Percentiles rank a stretch among this genome's conserved stretches.
Conservation (phyloP, 1,284 basidiomycete genomes). For the Phlebopus sp. region DNA sequence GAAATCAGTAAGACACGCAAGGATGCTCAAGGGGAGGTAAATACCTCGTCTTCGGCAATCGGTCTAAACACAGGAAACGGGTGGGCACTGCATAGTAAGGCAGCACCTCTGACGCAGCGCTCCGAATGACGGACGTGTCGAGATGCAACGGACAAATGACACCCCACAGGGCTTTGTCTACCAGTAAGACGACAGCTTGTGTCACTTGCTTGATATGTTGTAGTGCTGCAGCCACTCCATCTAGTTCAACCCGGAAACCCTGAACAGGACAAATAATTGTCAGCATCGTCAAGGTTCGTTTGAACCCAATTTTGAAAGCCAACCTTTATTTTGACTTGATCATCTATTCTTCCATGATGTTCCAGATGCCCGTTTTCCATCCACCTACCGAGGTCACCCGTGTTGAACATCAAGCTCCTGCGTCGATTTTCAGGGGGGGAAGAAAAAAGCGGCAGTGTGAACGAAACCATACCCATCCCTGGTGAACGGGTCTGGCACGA, state of each 20-base stretch:
- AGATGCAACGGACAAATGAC: slow-evolving; percentile 47
- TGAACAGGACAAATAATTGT: slow-evolving; percentile 25
- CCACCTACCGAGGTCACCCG: slow-evolving; percentile 58
- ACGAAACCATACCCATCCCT: slow-evolving; percentile 43
- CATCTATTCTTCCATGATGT: slow-evolving; percentile 55
- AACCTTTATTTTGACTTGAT: slow-evolving; percentile 56
- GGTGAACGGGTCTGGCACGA: slow-evolving; percentile 48
- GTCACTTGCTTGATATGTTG: slow-evolving; percentile 45
- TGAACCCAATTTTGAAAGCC: too few relatives aligned
- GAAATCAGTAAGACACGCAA: slow-evolving; percentile 1
- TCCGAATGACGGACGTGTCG: slow-evolving; percentile 39
- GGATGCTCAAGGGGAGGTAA: not conserved
- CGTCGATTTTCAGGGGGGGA: slow-evolving; percentile 1
- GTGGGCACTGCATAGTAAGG: slow-evolving; percentile 61
- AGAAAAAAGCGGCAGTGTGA: slow-evolving; percentile 1
- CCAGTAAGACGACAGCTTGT: slow-evolving; percentile 48
- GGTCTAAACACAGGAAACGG: slow-evolving; percentile 39
- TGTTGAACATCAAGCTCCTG: slow-evolving; percentile 53
- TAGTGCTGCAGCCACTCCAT: slow-evolving; percentile 58
- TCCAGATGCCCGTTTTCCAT: slow-evolving; percentile 49
- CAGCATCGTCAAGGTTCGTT: not conserved
- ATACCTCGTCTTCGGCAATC: slow-evolving; percentile 53
- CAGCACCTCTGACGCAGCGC: slow-evolving; percentile 46
- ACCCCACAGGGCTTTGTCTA: slow-evolving; percentile 54
- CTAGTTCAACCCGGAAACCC: slow-evolving; percentile 62